Evolutionary conservation across 2,329 filamentous ascomycete genomes (phyloP), one percentile per base, ranked within the genome.

Genomic region (Ramularia collo-cygni): DNA sequence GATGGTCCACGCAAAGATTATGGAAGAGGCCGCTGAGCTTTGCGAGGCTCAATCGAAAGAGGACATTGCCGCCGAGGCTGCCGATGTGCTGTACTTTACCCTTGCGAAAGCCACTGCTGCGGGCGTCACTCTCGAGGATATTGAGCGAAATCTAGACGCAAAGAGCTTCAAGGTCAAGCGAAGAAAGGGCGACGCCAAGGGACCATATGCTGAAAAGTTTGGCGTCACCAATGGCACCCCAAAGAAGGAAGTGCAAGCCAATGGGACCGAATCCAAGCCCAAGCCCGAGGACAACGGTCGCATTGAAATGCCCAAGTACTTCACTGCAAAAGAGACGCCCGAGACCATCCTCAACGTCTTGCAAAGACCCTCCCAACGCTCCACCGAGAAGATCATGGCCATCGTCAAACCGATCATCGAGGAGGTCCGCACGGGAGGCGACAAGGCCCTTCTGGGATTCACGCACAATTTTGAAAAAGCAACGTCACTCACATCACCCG

Each of bases 401-500:
- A 90, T 96, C 37, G 86, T 95, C 43, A 79, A 77, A 26, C 92
- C 92, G 1, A 98, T 98, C 55, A 87, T 98, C 57, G 79, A 90
- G 42, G 85, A 89, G 34, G 83, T 98, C 40, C 84, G 81, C 40
- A 74, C 77, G 30, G 79, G 85, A 24, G 92, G 92, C 38, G 92
- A 98, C 65, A 83, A 83, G 55, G 89, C 87, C 3, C 74, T 98
- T 16, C 75, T 98, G 31, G 83, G 85, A 36, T 96, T 95, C 64
- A 96, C 92, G 1, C 89, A 95, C 75, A 95, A 93, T 64, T 98
- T 98, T 54, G 92, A 98, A 61, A 95, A 90, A 68, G 92, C 90
- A 1, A 94, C 86, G 1, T 90, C 85, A 2, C 71, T 98, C 44
- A 92, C 79, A 10, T 90, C 88, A 1, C 87, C 90, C 0, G 88